Evolutionary conservation across 306 rosid species (phyloP).

Genomic region (Crataegus laevigata): DNA sequence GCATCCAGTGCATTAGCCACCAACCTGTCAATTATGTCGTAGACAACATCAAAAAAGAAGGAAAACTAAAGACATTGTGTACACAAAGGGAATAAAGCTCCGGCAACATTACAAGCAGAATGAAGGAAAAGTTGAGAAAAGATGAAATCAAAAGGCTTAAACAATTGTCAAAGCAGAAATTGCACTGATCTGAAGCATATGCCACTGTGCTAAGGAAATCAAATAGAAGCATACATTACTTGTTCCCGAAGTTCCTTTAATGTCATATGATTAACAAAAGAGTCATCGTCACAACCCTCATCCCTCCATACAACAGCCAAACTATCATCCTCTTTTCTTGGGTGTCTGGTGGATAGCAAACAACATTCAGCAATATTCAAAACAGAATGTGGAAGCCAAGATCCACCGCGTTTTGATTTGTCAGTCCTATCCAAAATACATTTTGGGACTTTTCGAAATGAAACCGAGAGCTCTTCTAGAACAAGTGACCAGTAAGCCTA

Average conservation of each 20-base stretch:
- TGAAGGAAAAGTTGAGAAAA: background rate
- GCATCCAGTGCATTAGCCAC: constrained; percentile 64
- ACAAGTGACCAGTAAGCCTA: constrained; percentile 76
- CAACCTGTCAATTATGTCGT: constrained; percentile 44
- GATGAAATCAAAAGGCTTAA: no score
- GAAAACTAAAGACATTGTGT: background rate
- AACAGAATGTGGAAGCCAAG: constrained; percentile 67
- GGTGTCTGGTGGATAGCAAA: constrained; percentile 41
- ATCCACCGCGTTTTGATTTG: constrained; percentile 45
- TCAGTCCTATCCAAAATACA: constrained; percentile 51
- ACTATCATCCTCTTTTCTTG: constrained; percentile 47
- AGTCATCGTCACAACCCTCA: constrained; percentile 60
- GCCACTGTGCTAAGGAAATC: background rate
- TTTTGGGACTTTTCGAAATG: constrained; percentile 46
- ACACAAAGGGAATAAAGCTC: background rate
- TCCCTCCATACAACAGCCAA: constrained; percentile 74
- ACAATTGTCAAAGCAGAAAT: no score
- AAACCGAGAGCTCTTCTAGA: constrained; percentile 58
- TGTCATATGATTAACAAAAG: constrained; percentile 42
- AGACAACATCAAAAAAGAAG: background rate
- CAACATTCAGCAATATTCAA: constrained; percentile 80
- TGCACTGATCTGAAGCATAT: background rate
- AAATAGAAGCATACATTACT: constrained; percentile 55
- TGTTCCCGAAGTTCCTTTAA: constrained; percentile 61
- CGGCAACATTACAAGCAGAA: background rate